Base-by-base conservation (phyloP, 139 green algal genomes). In the Chlamydomonas schloesseri region DNA sequence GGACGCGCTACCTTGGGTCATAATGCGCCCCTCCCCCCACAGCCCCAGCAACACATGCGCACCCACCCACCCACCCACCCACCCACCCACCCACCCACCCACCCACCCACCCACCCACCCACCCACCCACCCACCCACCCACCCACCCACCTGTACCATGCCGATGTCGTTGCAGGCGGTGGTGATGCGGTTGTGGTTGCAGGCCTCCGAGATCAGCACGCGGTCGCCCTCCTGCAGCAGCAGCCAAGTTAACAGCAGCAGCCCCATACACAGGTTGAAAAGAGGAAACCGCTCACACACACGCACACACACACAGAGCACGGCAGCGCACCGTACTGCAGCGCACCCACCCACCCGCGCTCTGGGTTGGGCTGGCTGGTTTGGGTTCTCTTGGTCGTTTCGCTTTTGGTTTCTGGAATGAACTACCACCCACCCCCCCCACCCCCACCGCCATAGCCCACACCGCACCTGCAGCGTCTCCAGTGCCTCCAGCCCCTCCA, bases 181-280 rank as follows among this genome's bases (percentile, higher is more conserved):
- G n/a, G 90, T 94, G 89, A 96, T 96, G 79, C 92, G 85, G 90
- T 93, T 96, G 89, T 95, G 93, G 90, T 95, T 96, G 91, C 93
- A 96, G 0, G 93, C 93, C 87, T 96, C 93, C 0, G 92, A 89
- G 29, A 96, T 83, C 58, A 96, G 84, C 64, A 96, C 87, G 0
- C 73, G 58, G 87, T 93, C 90, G 26, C 84, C 75, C 76, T 58
- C 23, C 24, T 11, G 60, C 60, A 31, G 55, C 55, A 57, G 50
- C 14, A 57, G 50, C 50, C 13, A n/a, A 21, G 64, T 21, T 15
- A 13, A 15, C 64, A 21, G 10, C 29, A 71, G 64, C 29, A 33
- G 64, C 34, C 46, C 28, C 29, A 18, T 57, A 10, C 18, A 3
- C 46, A 23, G 6, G 17, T 65, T 10, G 37, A 28, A 8, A 26